Evolutionary conservation across 2,329 filamentous ascomycete genomes (phyloP).

Genomic region (Rosellinia necatrix): DNA sequence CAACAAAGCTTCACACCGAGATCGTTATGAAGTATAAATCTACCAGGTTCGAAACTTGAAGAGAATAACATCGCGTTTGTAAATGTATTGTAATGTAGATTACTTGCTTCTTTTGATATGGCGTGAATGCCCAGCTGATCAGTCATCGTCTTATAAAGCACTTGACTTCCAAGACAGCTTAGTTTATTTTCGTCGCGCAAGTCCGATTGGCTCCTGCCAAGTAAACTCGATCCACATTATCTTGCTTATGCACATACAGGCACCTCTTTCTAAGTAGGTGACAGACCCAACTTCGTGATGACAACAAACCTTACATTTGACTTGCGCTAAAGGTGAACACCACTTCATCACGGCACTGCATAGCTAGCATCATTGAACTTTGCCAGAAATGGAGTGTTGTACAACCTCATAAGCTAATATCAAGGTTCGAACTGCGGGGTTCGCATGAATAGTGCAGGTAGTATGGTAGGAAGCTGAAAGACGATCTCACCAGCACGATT

Average conservation of each 20-base stretch:
- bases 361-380: not conserved
- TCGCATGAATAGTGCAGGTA: not conserved
- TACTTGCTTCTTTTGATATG: not conserved
- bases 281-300: not conserved
- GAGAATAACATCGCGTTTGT: slow-evolving; percentile 5
- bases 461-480: not conserved
- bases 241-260: not conserved
- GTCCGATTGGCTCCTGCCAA: slow-evolving; percentile 8
- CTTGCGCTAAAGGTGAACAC: not conserved
- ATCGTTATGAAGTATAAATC: not conserved
- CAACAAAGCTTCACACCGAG: not conserved
- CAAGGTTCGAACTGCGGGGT: not conserved
- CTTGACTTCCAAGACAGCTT: not conserved
- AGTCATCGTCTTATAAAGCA: slow-evolving; percentile 24
- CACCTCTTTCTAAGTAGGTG: not conserved
- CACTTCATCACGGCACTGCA: not conserved
- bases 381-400: not conserved
- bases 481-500: not conserved
- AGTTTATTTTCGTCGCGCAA: not conserved
- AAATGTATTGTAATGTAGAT: slow-evolving; percentile 12
- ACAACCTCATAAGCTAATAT: not conserved
- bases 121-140: not conserved
- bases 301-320: not conserved
- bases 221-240: slow-evolving; percentile 1
- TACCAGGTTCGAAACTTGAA: not conserved